These are phyloP conservation scores for Xylaria flabelliformis DNA, from an alignment of 495 filamentous ascomycete species.

Conservation along the genomic window DNA sequence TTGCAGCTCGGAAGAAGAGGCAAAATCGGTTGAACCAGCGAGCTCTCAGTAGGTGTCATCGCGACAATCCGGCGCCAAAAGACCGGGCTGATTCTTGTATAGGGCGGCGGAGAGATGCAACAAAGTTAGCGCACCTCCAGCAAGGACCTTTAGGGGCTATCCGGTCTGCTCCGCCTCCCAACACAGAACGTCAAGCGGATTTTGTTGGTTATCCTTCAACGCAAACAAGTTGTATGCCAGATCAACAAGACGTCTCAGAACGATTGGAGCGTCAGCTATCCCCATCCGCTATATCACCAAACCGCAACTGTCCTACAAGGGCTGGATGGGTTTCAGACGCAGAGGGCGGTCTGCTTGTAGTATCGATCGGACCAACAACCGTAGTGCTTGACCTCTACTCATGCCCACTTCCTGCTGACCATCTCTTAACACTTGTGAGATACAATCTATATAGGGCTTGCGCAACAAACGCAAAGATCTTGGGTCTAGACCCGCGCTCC, in stretches of 20 bases:
- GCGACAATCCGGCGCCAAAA: not conserved
- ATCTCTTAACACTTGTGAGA: not conserved
- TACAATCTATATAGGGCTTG: slow-evolving; percentile 1
- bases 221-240: not conserved
- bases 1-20: not conserved
- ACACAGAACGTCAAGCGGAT: not conserved
- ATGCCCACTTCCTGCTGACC: not conserved
- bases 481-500: not conserved
- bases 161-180: not conserved
- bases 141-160: not conserved
- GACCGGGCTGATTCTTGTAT: not conserved
- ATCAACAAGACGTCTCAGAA: not conserved
- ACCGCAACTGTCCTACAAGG: not conserved
- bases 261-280: not conserved
- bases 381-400: not conserved
- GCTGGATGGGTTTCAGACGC: not conserved
- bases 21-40: not conserved
- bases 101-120: not conserved
- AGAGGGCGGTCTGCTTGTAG: not conserved
- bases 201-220: not conserved
- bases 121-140: not conserved
- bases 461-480: slow-evolving; percentile 5
- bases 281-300: not conserved
- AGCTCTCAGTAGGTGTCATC: slow-evolving; percentile 1
- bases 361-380: not conserved